These are phyloP conservation scores for Comarum palustre DNA, from an alignment of 306 rosid genomes.

Conservation along the genomic window DNA sequence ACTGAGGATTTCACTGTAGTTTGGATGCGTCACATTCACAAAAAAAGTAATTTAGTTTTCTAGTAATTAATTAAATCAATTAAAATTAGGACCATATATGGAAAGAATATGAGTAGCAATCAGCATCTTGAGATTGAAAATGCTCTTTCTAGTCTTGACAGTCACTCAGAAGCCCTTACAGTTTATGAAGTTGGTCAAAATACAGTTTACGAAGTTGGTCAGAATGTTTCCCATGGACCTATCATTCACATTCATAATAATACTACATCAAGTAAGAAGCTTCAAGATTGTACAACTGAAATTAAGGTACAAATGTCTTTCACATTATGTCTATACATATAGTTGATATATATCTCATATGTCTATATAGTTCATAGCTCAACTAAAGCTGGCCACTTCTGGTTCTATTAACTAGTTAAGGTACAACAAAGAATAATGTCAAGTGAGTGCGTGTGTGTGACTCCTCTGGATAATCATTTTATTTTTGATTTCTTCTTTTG, in stretches of 20 bases:
- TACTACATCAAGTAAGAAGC: background rate
- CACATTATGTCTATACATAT: too few species aligned
- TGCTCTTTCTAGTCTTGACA: background rate
- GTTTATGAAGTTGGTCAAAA: background rate
- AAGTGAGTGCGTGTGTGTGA: too few species aligned
- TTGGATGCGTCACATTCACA: background rate
- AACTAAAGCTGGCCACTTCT: too few species aligned
- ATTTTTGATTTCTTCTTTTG: too few species aligned
- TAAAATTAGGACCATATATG: background rate
- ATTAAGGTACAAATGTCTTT: background rate
- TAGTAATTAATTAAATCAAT: background rate
- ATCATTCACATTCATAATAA: background rate
- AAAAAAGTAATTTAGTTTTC: background rate
- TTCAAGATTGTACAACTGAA: background rate
- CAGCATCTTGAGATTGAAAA: background rate
- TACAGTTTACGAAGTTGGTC: background rate
- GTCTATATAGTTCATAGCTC: too few species aligned
- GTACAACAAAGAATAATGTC: too few species aligned
- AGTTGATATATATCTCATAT: too few species aligned
- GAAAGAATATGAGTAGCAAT: background rate
- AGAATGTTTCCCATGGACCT: background rate
- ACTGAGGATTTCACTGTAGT: background rate
- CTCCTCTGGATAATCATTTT: too few species aligned
- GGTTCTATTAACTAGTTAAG: too few species aligned
- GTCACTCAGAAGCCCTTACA: background rate